Base-by-base conservation (phyloP, 2,329 filamentous ascomycete genomes). In the Diaporthe sp. region DNA sequence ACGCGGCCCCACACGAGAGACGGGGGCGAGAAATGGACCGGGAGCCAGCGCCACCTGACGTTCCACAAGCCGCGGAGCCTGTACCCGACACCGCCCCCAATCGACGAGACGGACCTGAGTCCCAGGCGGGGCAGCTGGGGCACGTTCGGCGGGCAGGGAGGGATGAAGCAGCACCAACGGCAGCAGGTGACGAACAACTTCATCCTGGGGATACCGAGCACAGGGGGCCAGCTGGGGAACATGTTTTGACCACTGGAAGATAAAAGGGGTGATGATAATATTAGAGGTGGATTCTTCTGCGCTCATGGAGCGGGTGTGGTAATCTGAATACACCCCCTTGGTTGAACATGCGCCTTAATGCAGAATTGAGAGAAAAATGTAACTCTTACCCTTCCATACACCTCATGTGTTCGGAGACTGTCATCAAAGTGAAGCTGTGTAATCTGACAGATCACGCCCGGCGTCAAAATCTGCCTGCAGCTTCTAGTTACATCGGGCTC, bases 121-220 rank as follows among this genome's bases (percentile, higher is more conserved):
- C 65, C 49, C 5, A 28, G 65, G 65, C 65, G 65, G 3, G 62
- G 31, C 5, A 69, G 65, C 15, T 69, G 49, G 65, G 65, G 34
- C 15, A 69, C 49, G 1, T 69, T 69, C 31, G 65, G 65, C 8
- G 49, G 46, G 6, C 22, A 53, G 22, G 65, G 15, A 2, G n/a
- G n/a, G 5, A 44, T 8, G 4, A 42, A 37, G 34, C n/a, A 55
- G 8, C 65, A 55, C 4, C 46, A 69, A 4, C 46, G 28, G n/a
- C 58, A 42, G 12, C 19, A 68, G 31, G 22, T 19, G 9, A 69
- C 49, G 4, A 69, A 28, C 1, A 69, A 55, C 1, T 69, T 68
- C 15, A 68, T 53, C 4, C 9, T 68, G 8, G 65, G 65, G 7
- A 68, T 68, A 39, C 65, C 65, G 2, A 68, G 46, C 8, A 53